Evolutionary conservation across 2,329 filamentous ascomycete genomes (phyloP).

Genomic region (Neocucurbitaria cava): DNA sequence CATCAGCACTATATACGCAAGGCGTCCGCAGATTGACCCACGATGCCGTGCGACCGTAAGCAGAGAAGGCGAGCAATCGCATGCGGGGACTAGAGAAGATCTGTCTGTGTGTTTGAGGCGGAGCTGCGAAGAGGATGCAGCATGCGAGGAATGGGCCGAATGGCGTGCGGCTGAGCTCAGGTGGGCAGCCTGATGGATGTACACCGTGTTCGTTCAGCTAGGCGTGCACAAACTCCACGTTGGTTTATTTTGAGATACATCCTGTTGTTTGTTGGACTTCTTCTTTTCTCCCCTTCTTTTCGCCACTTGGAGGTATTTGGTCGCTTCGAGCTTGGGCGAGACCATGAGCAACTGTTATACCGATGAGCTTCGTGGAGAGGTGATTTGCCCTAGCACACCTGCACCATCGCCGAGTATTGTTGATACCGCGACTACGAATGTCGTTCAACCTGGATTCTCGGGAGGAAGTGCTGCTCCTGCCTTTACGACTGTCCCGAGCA

Average conservation of each 20-base stretch:
- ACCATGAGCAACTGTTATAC: background rate
- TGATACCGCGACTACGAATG: background rate
- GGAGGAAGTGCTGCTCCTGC: background rate
- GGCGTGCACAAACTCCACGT: background rate
- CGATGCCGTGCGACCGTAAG: slow-evolving; percentile 13
- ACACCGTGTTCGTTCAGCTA: background rate
- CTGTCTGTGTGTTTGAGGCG: slow-evolving; percentile 13
- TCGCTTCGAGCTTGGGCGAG: background rate
- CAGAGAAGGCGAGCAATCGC: slow-evolving; percentile 7
- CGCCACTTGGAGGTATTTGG: background rate
- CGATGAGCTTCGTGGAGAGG: background rate
- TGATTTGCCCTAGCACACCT: background rate
- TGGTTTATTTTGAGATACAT: background rate
- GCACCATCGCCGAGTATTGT: background rate
- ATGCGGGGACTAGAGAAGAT: slow-evolving; percentile 9
- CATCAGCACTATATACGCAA: slow-evolving; percentile 6
- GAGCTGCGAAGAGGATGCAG: slow-evolving; percentile 5
- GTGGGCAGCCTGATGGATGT: slow-evolving; percentile 3
- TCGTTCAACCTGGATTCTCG: background rate
- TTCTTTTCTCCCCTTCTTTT: background rate
- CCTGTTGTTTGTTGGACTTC: background rate
- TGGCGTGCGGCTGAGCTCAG: slow-evolving; percentile 6
- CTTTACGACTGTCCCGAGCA: background rate
- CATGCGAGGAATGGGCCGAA: background rate
- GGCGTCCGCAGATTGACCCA: slow-evolving; percentile 1